These are phyloP conservation scores for Pittosporum tobira DNA, from an alignment of 129 eudicot genomes.

Conservation along the genomic window DNA sequence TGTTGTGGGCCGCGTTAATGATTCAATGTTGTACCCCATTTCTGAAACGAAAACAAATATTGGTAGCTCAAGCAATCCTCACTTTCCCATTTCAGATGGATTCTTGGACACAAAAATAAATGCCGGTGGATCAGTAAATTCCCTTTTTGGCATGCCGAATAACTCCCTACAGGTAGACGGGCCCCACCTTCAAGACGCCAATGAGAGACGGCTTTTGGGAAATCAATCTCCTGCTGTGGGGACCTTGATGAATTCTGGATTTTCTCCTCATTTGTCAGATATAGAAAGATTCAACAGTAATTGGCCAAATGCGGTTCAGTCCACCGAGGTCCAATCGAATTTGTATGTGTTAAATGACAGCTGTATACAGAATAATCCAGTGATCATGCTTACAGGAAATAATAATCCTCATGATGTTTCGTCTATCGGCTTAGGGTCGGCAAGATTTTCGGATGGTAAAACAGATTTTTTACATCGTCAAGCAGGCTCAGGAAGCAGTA, in stretches of 20 bases:
- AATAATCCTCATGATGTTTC: slow-evolving; percentile 4
- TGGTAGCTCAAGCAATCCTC: neutral
- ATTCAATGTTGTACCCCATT: neutral
- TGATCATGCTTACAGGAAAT: neutral
- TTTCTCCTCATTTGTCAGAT: slow-evolving; percentile 7
- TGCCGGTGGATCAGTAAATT: slow-evolving; percentile 7
- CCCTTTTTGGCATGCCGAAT: neutral
- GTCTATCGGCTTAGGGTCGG: neutral
- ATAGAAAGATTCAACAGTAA: neutral
- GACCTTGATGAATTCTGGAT: neutral
- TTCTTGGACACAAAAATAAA: neutral
- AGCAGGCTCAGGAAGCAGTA: slow-evolving; percentile 2
- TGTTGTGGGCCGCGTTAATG: neutral
- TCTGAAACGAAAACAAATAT: slow-evolving; percentile 2
- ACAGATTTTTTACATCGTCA: neutral
- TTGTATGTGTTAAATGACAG: neutral
- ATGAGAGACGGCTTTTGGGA: neutral
- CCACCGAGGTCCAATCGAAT: slow-evolving; percentile 7
- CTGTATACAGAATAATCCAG: neutral
- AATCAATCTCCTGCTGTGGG: slow-evolving; percentile 4
- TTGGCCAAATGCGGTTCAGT: slow-evolving; percentile 5
- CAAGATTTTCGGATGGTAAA: neutral
- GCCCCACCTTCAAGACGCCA: slow-evolving; percentile 4
- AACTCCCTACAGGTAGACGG: slow-evolving; percentile 6
- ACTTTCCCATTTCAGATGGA: neutral